phyloP scores from a whole-genome alignment of 768 basidiomycete genomes.

The Boletellus emodensis region DNA sequence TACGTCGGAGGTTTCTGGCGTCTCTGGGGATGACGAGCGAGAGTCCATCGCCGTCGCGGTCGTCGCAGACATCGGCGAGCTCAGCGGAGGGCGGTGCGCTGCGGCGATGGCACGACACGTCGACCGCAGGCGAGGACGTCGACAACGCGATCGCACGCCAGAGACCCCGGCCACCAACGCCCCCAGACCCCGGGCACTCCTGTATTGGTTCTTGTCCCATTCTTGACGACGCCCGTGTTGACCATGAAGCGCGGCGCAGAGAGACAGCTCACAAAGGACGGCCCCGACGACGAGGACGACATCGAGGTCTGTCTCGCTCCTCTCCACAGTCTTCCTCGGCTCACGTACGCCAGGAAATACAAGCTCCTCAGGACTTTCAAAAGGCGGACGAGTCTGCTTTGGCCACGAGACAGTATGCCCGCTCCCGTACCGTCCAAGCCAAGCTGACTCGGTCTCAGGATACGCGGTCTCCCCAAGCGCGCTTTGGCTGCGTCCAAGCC shows the following conservation, averaged over 20 bases:
- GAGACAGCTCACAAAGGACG: constrained; percentile 61
- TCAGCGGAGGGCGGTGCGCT: constrained; percentile 1
- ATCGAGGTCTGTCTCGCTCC: constrained; percentile 24
- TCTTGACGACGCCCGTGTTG: constrained; percentile 1
- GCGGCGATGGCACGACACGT: not conserved
- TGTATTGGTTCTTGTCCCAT: constrained; percentile 12
- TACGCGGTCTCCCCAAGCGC: constrained; percentile 61
- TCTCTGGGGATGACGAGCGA: constrained; percentile 69
- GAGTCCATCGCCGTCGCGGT: constrained; percentile 50
- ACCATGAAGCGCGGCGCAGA: constrained; percentile 77
- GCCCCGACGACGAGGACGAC: constrained; percentile 34
- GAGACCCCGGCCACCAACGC: constrained; percentile 9
- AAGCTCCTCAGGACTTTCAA: constrained; percentile 43
- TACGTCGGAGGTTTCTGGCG: constrained; percentile 61
- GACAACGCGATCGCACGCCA: not conserved
- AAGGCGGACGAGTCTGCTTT: constrained; percentile 59
- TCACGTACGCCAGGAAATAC: constrained; percentile 37
- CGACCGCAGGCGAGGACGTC: not conserved
- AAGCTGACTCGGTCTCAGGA: constrained; percentile 39
- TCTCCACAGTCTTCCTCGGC: not conserved
- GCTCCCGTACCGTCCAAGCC: not conserved
- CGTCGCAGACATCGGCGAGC: constrained; percentile 52
- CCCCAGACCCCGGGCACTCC: constrained; percentile 21
- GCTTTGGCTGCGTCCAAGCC: constrained; percentile 22
- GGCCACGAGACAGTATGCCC: constrained; percentile 52